phyloP scores from a whole-genome alignment of 345 rosid genomes.

The Syzygium jambos region DNA sequence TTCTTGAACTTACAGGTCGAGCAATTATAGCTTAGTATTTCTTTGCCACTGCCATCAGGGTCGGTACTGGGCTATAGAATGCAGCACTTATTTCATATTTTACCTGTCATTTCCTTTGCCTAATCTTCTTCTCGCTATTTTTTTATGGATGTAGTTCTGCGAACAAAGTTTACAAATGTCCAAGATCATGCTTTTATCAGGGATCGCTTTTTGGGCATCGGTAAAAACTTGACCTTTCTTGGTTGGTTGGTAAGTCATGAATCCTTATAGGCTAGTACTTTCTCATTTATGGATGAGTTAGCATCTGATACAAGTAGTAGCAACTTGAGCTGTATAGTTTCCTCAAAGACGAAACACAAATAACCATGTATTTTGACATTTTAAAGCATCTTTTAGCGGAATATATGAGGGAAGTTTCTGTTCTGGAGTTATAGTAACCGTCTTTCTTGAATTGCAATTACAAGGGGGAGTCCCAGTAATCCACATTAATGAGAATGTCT shows the following conservation, averaged over 20 bases:
- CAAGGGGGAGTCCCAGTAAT: not conserved
- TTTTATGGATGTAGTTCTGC: not conserved
- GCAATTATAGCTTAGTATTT: not conserved
- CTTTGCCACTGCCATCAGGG: not conserved
- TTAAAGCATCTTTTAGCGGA: not conserved
- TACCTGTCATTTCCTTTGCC: not conserved
- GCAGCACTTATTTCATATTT: not conserved
- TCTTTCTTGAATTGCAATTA: constrained; percentile 2
- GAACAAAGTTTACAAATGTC: constrained; percentile 22
- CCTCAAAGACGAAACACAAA: not conserved
- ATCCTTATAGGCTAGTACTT: not conserved
- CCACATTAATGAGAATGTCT: not conserved
- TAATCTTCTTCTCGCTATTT: not conserved
- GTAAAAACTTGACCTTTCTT: constrained; percentile 37
- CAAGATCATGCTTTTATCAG: constrained; percentile 68
- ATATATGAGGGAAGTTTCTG: not conserved
- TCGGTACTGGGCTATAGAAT: not conserved
- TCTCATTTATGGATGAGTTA: not conserved
- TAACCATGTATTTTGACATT: not conserved
- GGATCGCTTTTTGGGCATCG: constrained; percentile 58
- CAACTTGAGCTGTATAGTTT: not conserved
- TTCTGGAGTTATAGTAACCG: too few species aligned
- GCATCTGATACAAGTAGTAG: not conserved
- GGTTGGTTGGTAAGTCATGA: constrained; percentile 67
- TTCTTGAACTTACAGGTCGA: not conserved